Evolutionary conservation across 2,329 filamentous ascomycete species (phyloP).

Genomic region (Colletotrichum lini): DNA sequence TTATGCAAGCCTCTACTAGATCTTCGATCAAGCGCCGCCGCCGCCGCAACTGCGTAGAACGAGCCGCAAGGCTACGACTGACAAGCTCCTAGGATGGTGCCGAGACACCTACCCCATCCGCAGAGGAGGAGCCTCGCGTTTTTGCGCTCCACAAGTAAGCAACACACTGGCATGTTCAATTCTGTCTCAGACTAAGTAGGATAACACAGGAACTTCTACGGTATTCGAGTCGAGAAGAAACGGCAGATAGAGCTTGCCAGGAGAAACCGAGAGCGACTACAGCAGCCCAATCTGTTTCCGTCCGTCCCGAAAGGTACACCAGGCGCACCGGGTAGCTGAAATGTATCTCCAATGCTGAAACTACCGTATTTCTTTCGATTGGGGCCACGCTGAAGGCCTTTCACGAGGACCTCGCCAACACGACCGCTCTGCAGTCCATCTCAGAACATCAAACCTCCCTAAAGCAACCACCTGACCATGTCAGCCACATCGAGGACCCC

Average conservation of each 20-base stretch:
- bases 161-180: not conserved
- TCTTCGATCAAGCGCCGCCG: not conserved
- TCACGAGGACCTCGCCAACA: not conserved
- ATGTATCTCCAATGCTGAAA: not conserved
- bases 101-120: constrained; percentile 50
- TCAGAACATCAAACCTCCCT: not conserved
- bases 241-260: constrained; percentile 84
- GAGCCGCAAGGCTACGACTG: not conserved
- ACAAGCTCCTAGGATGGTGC: constrained; percentile 62
- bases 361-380: no score
- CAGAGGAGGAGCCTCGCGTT: constrained; percentile 80
- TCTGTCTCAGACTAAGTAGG: no score
- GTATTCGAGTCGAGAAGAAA: constrained; percentile 85
- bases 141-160: constrained; percentile 67
- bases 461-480: not conserved
- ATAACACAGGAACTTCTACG: constrained; percentile 80
- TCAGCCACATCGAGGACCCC: not conserved
- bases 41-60: not conserved
- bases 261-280: constrained; percentile 84
- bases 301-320: constrained; percentile 80
- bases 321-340: constrained; percentile 59
- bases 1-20: not conserved
- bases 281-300: constrained; percentile 85
- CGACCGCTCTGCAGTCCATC: not conserved
- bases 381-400: not conserved